Percentiles rank a stretch among this genome's conserved stretches.
phyloP scores from a whole-genome alignment of 331 rosid genomes.

The Saraca asoca region DNA sequence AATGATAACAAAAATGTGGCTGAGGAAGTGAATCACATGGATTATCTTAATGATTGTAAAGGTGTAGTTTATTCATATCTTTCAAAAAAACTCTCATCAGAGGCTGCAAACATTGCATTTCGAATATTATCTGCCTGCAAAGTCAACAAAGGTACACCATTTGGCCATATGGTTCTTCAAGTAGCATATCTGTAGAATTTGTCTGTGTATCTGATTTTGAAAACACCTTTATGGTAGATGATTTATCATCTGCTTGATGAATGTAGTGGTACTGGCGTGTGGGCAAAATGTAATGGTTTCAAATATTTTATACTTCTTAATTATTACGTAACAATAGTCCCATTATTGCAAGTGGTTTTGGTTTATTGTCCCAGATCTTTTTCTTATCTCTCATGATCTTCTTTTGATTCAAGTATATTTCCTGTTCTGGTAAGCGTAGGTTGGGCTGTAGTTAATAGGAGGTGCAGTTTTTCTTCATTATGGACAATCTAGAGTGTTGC shows the following conservation, averaged over 20 bases:
- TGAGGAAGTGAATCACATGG: constrained; percentile 58
- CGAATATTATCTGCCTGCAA: constrained; percentile 94
- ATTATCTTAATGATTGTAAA: constrained; percentile 83
- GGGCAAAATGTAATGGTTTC: background rate
- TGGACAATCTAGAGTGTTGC: background rate
- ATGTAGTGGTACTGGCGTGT: background rate
- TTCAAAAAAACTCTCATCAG: constrained; percentile 65
- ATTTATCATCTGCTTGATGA: constrained; percentile 11
- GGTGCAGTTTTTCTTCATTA: background rate
- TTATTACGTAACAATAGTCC: background rate
- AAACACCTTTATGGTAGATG: background rate
- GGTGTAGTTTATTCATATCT: constrained; percentile 91
- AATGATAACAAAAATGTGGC: constrained; percentile 56
- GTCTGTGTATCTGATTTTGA: constrained; percentile 8
- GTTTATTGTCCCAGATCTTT: constrained; percentile 3
- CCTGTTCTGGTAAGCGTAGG: constrained; percentile 9
- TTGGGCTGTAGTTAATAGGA: background rate
- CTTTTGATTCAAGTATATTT: constrained; percentile 11
- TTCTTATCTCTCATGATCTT: background rate
- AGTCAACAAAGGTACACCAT: constrained; percentile 82
- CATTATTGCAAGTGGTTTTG: constrained; percentile 11
- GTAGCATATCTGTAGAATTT: constrained; percentile 18
- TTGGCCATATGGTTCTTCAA: constrained; percentile 6
- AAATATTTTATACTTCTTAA: constrained; percentile 1
- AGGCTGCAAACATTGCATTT: constrained; percentile 67